These are phyloP conservation scores for Cyclostephanos invisitatus DNA, from an alignment of 108 stramenopile genomes.

Conservation along the genomic window DNA sequence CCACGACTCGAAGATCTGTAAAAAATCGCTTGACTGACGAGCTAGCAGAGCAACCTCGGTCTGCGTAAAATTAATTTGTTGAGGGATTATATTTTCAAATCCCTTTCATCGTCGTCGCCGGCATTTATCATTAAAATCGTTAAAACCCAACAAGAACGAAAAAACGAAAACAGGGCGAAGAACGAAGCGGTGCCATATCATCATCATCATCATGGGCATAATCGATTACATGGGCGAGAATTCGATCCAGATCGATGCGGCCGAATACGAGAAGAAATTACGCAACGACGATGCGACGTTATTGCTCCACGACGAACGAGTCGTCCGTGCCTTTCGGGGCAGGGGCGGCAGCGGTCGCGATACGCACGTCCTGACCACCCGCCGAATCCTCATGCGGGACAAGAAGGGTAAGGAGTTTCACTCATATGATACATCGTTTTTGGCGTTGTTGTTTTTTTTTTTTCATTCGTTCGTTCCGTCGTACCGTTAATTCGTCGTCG, in stretches of 20 bases:
- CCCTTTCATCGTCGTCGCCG: too few species aligned
- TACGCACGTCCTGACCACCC: constrained; percentile 51
- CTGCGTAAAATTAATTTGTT: too few species aligned
- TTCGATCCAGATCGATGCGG: constrained; percentile 49
- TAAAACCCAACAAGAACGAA: too few species aligned
- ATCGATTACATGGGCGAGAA: constrained; percentile 44
- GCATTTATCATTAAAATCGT: too few species aligned
- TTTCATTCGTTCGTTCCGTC: not conserved
- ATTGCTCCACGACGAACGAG: constrained; percentile 37
- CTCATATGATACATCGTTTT: not conserved
- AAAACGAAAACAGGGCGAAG: too few species aligned
- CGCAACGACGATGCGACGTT: constrained; percentile 42
- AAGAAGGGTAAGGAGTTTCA: constrained; percentile 33
- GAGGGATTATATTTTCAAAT: too few species aligned
- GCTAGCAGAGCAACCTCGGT: too few species aligned
- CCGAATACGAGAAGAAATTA: constrained; percentile 43
- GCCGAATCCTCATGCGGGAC: constrained; percentile 57
- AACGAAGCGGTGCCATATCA: too few species aligned
- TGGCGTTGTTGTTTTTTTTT: not conserved
- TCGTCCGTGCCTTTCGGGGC: constrained; percentile 63
- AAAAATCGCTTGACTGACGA: too few species aligned
- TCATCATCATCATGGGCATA: constrained; percentile 13
- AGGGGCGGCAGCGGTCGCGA: constrained; percentile 65
- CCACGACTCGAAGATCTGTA: too few species aligned
- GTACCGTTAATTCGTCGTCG: too few species aligned